Percentiles rank a stretch among this genome's conserved stretches.
Evolutionary conservation across 2,329 filamentous ascomycete species (phyloP).

Genomic region (Clonostachys rosea): DNA sequence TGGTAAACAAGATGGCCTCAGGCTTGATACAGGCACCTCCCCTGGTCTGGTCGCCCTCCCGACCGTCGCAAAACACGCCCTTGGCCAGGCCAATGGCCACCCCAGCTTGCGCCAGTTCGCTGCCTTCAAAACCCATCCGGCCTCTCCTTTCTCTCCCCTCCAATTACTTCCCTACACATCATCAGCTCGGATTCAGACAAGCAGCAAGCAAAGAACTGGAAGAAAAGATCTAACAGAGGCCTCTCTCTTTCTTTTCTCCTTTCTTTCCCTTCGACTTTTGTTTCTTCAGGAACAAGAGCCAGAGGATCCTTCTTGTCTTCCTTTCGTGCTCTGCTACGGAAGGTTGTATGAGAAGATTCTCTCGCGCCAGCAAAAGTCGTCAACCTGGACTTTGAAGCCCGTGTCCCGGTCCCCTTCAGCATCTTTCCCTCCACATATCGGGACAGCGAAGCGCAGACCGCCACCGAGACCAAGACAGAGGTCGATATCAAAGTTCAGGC

Average conservation of each 20-base stretch:
- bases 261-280: constrained; percentile 40
- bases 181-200: constrained; percentile 16
- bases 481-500: constrained; percentile 87
- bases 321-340: constrained; percentile 59
- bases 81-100: constrained; percentile 15
- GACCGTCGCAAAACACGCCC: background rate
- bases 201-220: constrained; percentile 7
- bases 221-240: constrained; percentile 28
- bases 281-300: constrained; percentile 56
- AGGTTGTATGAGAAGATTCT: constrained; percentile 62
- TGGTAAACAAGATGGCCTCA: constrained; percentile 1
- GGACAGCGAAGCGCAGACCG: constrained; percentile 46
- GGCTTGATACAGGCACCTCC: constrained; percentile 4
- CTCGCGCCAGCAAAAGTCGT: constrained; percentile 69
- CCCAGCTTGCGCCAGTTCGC: constrained; percentile 11
- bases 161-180: constrained; percentile 31
- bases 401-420: constrained; percentile 98
- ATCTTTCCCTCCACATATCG: constrained; percentile 99
- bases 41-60: background rate
- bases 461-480: constrained; percentile 54
- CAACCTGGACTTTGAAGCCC: constrained; percentile 99
- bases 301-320: constrained; percentile 64
- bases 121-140: constrained; percentile 30
- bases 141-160: constrained; percentile 17
- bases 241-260: constrained; percentile 21